Conservation (phyloP, 1,284 basidiomycete genomes). For the Fomitopsis palustris region DNA sequence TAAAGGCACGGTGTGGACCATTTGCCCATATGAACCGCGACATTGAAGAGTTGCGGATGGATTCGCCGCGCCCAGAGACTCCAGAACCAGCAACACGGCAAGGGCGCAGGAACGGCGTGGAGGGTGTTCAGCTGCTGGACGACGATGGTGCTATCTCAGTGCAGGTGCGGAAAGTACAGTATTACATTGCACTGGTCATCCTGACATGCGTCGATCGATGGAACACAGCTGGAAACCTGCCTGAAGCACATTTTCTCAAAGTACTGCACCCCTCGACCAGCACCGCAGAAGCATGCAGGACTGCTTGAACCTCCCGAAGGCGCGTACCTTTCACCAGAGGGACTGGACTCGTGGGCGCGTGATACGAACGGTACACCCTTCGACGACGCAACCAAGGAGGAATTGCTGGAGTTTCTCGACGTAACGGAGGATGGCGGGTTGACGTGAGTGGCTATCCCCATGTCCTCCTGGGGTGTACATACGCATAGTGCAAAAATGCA, state of each 20-base stretch:
- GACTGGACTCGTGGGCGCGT: constrained; percentile 67
- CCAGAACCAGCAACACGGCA: constrained; percentile 59
- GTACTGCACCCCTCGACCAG: constrained; percentile 56
- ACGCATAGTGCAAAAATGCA: background rate
- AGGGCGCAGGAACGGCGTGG: constrained; percentile 47
- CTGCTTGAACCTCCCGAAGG: constrained; percentile 49
- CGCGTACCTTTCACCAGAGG: constrained; percentile 54
- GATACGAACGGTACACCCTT: constrained; percentile 78
- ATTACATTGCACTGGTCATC: background rate
- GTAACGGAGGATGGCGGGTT: constrained; percentile 67
- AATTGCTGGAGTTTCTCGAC: constrained; percentile 71
- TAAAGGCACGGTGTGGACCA: background rate
- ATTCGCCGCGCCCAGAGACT: constrained; percentile 53
- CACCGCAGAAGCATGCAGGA: constrained; percentile 17
- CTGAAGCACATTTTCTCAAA: constrained; percentile 71
- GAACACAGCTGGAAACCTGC: constrained; percentile 52
- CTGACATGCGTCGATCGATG: background rate
- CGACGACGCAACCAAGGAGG: constrained; percentile 70
- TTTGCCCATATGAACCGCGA: constrained; percentile 20
- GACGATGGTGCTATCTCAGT: constrained; percentile 63
- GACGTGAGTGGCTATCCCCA: constrained; percentile 48
- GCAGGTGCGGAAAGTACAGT: constrained; percentile 39
- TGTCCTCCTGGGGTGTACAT: background rate
- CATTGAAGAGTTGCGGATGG: constrained; percentile 32
- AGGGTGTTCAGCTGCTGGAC: constrained; percentile 50